These are phyloP conservation scores for Penicillium brasilianum DNA, from an alignment of 2,329 filamentous ascomycete species.

Conservation along the genomic window DNA sequence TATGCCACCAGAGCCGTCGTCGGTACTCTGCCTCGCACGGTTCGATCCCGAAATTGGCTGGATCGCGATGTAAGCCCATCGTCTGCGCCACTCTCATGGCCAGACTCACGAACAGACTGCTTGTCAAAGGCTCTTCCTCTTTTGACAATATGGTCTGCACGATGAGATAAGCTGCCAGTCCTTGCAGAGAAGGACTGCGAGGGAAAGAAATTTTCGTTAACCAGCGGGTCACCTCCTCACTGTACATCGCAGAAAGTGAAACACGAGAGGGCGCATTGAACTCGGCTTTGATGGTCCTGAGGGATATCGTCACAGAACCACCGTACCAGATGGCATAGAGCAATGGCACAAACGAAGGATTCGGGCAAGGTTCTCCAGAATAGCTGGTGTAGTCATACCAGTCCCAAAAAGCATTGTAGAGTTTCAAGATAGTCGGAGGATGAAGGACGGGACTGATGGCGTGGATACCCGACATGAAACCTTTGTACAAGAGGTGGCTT, in stretches of 20 bases:
- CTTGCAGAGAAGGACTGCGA: slow-evolving; percentile 51
- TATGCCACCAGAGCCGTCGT: slow-evolving; percentile 56
- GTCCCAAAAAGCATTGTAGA: slow-evolving; percentile 52
- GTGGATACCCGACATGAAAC: slow-evolving; percentile 54
- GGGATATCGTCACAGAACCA: slow-evolving; percentile 52
- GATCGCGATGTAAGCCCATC: slow-evolving; percentile 56
- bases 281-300: slow-evolving; percentile 48
- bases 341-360: slow-evolving; percentile 51
- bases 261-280: slow-evolving; percentile 45
- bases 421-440: slow-evolving; percentile 48
- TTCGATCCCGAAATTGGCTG: slow-evolving; percentile 53
- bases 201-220: slow-evolving; percentile 52
- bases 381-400: slow-evolving; percentile 50
- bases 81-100: slow-evolving; percentile 54
- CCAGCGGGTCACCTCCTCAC: slow-evolving; percentile 52
- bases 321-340: slow-evolving; percentile 56
- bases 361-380: slow-evolving; percentile 44
- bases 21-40: slow-evolving; percentile 52
- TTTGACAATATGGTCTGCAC: slow-evolving; percentile 54
- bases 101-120: slow-evolving; percentile 55
- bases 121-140: slow-evolving; percentile 56
- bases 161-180: slow-evolving; percentile 53
- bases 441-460: slow-evolving; percentile 53
- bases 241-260: slow-evolving; percentile 44
- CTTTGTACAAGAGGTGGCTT: slow-evolving; percentile 54